Base-by-base conservation (phyloP, 129 eudicot species). In the Gnaphalium uliginosum region DNA sequence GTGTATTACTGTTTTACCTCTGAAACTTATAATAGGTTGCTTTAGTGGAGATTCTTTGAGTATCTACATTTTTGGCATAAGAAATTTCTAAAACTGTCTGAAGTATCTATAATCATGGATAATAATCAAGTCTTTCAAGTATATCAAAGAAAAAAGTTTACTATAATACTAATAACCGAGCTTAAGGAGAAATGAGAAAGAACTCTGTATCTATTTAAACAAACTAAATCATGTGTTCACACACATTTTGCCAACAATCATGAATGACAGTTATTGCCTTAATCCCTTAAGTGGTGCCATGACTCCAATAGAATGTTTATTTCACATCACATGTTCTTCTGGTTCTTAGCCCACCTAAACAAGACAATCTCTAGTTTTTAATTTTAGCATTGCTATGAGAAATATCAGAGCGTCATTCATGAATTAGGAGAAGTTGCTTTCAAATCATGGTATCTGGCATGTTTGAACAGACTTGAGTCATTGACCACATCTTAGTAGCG, bases 391-490 rank as follows among this genome's bases (percentile, higher is more conserved):
- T 53, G 43, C 75, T 48, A 30, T 18, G 41, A 33, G 21, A 30
- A 29, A 22, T 54, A 4, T 71, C 53, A 43, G 66, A 30, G 66
- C 32, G 26, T 71, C 65, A 56, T 54, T 54, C 32, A 71, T 53
- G 66, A 18, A 37, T 53, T 32, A 8, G 50, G 65, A 19, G 3
- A 3, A 46, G 13, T 46, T 46, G 53, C 14, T 46, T 14, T 46
- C 17, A 11, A 1, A 1, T 46, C 59, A 32, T 1, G 75, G 58
- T 56, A 21, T 53, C 4, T 54, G 33, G 53, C 7, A 60, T 22
- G 30, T 11, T 22, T 60, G 66, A 35, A 43, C 18, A 33, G 7
- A 66, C 8, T 66, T 35, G 15, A 66, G 51, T 27, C 53, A 7
- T 8, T 33, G 71, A 3, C 51, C 27, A 4, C 24, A 5, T 26